Conservation (phyloP, 345 rosid genomes). For the Syzygium jambos region DNA sequence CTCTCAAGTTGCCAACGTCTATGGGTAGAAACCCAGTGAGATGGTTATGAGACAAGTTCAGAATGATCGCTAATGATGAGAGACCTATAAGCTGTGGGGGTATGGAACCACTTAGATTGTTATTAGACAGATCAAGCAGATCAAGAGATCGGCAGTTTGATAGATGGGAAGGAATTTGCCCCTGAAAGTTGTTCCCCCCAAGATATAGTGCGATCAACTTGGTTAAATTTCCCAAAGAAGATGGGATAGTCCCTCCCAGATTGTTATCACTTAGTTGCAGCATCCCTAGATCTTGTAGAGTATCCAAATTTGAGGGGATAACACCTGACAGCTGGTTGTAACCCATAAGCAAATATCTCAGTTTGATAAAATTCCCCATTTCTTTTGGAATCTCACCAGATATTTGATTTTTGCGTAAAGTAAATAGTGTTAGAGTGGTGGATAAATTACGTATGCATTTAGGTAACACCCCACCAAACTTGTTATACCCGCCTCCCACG, state of each 20-base stretch:
- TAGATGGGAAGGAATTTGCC: neutral
- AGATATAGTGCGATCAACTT: neutral
- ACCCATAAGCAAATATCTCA: neutral
- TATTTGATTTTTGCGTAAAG: neutral
- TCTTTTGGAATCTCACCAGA: neutral
- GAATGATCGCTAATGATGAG: neutral
- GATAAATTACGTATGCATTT: neutral
- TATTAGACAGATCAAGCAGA: neutral
- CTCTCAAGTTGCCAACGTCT: neutral
- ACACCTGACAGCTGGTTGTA: neutral
- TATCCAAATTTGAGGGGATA: neutral
- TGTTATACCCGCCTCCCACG: neutral
- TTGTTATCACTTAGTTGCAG: neutral
- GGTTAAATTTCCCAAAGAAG: neutral
- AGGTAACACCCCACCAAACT: neutral
- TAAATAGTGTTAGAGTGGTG: neutral
- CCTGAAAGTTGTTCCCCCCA: neutral
- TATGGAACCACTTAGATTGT: neutral
- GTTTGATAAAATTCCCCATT: neutral
- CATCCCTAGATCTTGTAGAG: neutral
- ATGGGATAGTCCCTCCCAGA: neutral
- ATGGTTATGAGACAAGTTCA: neutral
- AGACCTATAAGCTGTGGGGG: neutral
- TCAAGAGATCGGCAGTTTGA: neutral
- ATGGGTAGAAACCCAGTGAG: neutral